Base-by-base conservation (phyloP, 768 basidiomycete genomes). In the Tremella mesenterica region DNA sequence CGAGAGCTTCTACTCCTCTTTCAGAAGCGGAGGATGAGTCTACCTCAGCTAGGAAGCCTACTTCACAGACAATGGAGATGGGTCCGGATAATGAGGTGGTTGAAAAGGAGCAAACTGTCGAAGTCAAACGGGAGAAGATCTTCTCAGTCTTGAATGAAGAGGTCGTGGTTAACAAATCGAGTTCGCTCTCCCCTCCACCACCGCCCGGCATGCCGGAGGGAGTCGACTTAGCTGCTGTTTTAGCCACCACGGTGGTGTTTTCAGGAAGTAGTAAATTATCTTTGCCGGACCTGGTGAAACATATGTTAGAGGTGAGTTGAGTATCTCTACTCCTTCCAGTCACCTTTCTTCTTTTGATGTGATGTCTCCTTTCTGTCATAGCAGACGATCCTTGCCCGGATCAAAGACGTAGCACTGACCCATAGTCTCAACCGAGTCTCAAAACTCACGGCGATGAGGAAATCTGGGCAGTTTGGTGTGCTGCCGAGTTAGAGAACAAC, bases 221-320 rank as follows among this genome's bases (percentile, higher is more conserved):
- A 25, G 50, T 70, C 21, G 71, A 73, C 52, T 26, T 72, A 8
- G 60, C 59, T 0, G 69, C 69, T 2, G 48, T 73, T 1, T 55
- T 71, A 27, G 69, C 71, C 20, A 64, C 63, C 4, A 71, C 65
- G 9, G 57, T 73, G 6, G 71, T 73, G 0, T 73, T 73, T 46
- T 73, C 71, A 3, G 71, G 71, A 1, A 60, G 58, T 1, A 65
- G 62, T 26, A 71, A 70, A 27, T 54, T 66, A 30, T 60, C 57
- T 44, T 44, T 65, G 28, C 70, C 70, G 23, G 71, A 73, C 57
- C 53, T 73, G n/a, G 69, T 73, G 39, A 73, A 71, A 50, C 64
- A 65, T 26, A 65, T 73, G 55, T 51, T 73, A 14, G 71, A 73
- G 52, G 71, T 73, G 55, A 61, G 71, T 65, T 20, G 10, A 20